A percentile compares a stretch with the other conserved stretches of the same genome.
phyloP scores from a whole-genome alignment of 345 rosid genomes.

The Diplotaxis tenuifolia region DNA sequence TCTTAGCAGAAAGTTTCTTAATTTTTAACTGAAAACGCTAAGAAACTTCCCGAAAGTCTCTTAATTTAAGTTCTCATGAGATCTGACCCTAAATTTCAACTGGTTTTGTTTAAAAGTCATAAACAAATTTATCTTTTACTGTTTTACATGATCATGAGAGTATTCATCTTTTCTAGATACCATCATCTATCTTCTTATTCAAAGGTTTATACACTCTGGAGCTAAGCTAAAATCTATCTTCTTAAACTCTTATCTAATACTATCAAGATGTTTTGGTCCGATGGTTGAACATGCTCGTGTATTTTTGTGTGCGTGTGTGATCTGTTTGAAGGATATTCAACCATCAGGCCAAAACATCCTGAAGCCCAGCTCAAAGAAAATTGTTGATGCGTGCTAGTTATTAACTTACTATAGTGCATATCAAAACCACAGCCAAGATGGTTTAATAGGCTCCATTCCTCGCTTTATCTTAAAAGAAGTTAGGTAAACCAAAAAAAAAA shows the following conservation, averaged over 20 bases:
- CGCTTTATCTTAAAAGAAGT: no score
- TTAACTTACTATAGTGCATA: not conserved
- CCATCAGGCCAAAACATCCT: no score
- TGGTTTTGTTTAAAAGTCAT: not conserved
- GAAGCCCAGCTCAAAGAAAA: not conserved
- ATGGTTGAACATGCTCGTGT: no score
- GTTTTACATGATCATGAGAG: not conserved
- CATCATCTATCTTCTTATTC: not conserved
- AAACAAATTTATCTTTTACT: not conserved
- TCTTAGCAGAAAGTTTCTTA: no score
- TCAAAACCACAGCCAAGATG: not conserved
- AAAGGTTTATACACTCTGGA: not conserved
- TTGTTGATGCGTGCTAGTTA: not conserved
- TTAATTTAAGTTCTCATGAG: not conserved
- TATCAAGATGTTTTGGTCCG: no score
- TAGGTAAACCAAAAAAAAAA: no score
- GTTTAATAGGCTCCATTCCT: no score
- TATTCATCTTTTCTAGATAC: not conserved
- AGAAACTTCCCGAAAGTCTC: no score
- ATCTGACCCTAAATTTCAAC: not conserved
- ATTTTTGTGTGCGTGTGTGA: no score
- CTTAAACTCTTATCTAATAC: no score
- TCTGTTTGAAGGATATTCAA: no score
- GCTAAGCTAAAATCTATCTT: not conserved
- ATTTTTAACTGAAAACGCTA: no score